A percentile compares a stretch with the other conserved stretches of the same genome.
phyloP scores from a whole-genome alignment of 1,284 basidiomycete species.

The Malassezia arunalokei region DNA sequence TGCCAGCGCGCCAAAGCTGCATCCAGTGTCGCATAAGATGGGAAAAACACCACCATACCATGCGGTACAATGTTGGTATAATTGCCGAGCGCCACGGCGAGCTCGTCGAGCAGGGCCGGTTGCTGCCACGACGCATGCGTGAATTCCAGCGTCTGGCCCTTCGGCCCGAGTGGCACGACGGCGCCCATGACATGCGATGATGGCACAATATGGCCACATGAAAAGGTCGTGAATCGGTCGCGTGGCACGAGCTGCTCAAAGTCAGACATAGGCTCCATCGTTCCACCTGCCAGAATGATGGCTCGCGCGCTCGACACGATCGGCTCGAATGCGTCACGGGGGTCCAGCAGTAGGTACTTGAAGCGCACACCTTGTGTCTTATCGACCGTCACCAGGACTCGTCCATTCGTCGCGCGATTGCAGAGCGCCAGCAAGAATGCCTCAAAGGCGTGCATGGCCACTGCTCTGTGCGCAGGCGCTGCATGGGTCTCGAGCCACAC shows the following conservation, averaged over 20 bases:
- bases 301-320: constrained; percentile 67
- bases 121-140: constrained; percentile 67
- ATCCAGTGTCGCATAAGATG: constrained; percentile 76
- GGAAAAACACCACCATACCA: constrained; percentile 86
- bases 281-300: constrained; percentile 82
- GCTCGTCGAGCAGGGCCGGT: constrained; percentile 60
- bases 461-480: constrained; percentile 40
- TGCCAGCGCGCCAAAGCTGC: constrained; percentile 60
- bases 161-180: constrained; percentile 65
- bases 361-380: constrained; percentile 52
- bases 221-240: constrained; percentile 63
- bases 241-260: constrained; percentile 51
- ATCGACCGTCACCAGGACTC: constrained; percentile 44
- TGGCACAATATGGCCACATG: constrained; percentile 87
- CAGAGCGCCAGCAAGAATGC: constrained; percentile 70
- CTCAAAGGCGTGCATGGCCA: constrained; percentile 66
- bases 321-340: constrained; percentile 70
- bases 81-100: constrained; percentile 71
- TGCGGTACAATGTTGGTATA: constrained; percentile 66
- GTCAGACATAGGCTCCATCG: constrained; percentile 61
- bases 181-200: constrained; percentile 64
- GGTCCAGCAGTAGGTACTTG: constrained; percentile 90
- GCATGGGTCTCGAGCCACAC: constrained; percentile 51
- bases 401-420: constrained; percentile 63
- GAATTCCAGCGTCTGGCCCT: constrained; percentile 65